Percentiles rank a stretch among this genome's conserved stretches.
These are phyloP conservation scores for Nephelium lappaceum DNA, from an alignment of 345 rosid species.

Conservation along the genomic window DNA sequence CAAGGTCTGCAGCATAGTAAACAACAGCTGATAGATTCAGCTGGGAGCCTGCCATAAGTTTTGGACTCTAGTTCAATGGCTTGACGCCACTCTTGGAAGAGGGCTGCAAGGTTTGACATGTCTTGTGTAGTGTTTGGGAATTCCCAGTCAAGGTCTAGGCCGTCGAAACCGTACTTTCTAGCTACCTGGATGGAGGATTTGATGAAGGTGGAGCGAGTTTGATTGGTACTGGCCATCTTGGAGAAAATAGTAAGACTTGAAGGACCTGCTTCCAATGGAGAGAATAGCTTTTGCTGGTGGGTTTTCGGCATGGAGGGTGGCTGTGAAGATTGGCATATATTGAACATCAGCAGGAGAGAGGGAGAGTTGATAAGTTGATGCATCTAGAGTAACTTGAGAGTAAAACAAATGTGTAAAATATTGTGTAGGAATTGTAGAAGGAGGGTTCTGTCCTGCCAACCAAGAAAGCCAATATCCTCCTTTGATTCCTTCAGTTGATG, in stretches of 20 bases:
- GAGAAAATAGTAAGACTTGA: constrained; percentile 22
- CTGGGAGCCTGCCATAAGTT: constrained; percentile 17
- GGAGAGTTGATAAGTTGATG: constrained; percentile 25
- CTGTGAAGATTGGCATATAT: constrained; percentile 20
- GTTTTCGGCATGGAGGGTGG: constrained; percentile 19
- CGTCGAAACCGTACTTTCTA: constrained; percentile 30
- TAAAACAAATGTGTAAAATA: constrained; percentile 33
- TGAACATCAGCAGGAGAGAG: neutral
- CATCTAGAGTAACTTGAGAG: constrained; percentile 28
- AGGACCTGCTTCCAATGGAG: constrained; percentile 30
- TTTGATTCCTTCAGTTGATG: constrained; percentile 2
- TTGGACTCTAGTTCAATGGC: constrained; percentile 20
- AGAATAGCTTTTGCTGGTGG: constrained; percentile 34
- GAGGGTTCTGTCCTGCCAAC: constrained; percentile 21
- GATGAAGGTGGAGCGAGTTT: constrained; percentile 24
- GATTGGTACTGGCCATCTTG: constrained; percentile 11
- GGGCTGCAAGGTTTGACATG: constrained; percentile 28
- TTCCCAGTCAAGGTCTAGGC: constrained; percentile 39
- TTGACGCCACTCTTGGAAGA: constrained; percentile 33
- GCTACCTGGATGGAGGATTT: constrained; percentile 30
- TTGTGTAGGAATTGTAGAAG: constrained; percentile 30
- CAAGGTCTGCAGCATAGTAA: constrained; percentile 29
- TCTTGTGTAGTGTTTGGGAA: constrained; percentile 24
- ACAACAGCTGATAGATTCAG: constrained; percentile 40
- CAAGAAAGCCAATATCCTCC: constrained; percentile 39